Percentiles rank a stretch among this genome's conserved stretches.
Evolutionary conservation across 345 rosid species (phyloP).

Genomic region (Eucalyptus regnans): DNA sequence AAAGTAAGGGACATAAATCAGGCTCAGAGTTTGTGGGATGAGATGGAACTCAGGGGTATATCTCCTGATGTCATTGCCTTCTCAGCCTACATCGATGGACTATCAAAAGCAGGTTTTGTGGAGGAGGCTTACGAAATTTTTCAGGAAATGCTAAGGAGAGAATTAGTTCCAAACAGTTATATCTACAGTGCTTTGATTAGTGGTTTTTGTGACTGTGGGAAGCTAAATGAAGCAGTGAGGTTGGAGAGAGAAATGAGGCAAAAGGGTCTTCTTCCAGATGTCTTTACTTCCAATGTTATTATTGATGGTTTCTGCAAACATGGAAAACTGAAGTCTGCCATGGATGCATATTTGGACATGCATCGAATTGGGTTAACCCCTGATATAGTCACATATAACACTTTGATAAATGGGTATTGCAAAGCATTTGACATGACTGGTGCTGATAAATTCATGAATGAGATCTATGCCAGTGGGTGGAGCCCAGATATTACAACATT

Average conservation of each 20-base stretch:
- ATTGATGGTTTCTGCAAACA: conserved; percentile 54
- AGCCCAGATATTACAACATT: conserved; percentile 59
- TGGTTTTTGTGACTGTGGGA: conserved; percentile 51
- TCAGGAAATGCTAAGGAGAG: conserved; percentile 42
- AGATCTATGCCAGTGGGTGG: conserved; percentile 36
- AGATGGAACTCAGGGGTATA: conserved; percentile 40
- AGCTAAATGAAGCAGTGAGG: conserved; percentile 32
- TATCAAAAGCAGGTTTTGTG: conserved; percentile 41
- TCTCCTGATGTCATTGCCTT: conserved; percentile 51
- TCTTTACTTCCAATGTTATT: conserved; percentile 44
- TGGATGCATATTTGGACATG: conserved; percentile 29
- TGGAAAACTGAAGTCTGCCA: conserved; percentile 39
- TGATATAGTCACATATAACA: conserved; percentile 61
- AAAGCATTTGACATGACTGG: conserved; percentile 36
- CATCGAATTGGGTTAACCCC: conserved; percentile 34
- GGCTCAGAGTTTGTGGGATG: conserved; percentile 51
- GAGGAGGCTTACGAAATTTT: conserved; percentile 46
- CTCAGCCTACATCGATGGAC: conserved; percentile 64
- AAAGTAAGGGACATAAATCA: conserved; percentile 32
- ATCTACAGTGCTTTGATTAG: conserved; percentile 51
- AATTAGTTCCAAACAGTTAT: conserved; percentile 52
- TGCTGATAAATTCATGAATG: conserved; percentile 29
- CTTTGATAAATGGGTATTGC: conserved; percentile 52
- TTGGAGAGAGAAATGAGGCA: conserved; percentile 48
- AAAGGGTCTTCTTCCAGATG: conserved; percentile 53